These are phyloP conservation scores for Lactifluus rugatus DNA, from an alignment of 768 basidiomycete species.

Conservation along the genomic window DNA sequence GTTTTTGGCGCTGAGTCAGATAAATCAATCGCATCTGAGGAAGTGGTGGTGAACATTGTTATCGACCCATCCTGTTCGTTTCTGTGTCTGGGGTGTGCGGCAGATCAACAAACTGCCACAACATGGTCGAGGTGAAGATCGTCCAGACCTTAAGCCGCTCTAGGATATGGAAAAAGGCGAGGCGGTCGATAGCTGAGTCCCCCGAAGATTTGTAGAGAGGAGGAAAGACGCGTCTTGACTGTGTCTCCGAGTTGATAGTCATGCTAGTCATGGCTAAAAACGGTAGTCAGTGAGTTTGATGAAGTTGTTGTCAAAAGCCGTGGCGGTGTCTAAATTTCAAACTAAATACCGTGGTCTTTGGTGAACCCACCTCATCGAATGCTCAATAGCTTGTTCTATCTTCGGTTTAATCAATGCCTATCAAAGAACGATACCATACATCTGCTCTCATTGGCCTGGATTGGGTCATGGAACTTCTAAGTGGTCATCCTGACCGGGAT, in stretches of 20 bases:
- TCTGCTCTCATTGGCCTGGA: too few relatives aligned
- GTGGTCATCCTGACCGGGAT: too few relatives aligned
- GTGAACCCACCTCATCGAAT: too few relatives aligned
- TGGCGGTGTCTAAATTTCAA: too few relatives aligned
- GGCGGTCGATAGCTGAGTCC: slow-evolving; percentile 50
- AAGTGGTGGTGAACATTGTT: slow-evolving; percentile 43
- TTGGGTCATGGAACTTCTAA: too few relatives aligned
- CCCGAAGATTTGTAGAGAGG: slow-evolving; percentile 49
- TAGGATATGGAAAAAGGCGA: slow-evolving; percentile 85
- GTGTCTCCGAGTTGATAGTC: neutral
- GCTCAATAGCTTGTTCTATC: too few relatives aligned
- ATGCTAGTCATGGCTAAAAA: too few relatives aligned
- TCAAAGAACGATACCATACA: too few relatives aligned
- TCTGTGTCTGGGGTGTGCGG: slow-evolving; percentile 61
- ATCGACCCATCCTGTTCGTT: slow-evolving; percentile 91
- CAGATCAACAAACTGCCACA: neutral
- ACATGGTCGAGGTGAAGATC: neutral
- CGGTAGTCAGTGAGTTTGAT: too few relatives aligned
- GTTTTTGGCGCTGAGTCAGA: neutral
- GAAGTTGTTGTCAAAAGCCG: too few relatives aligned
- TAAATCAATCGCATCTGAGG: neutral
- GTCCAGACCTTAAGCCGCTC: slow-evolving; percentile 72
- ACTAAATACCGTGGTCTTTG: too few relatives aligned
- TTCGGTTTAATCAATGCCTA: too few relatives aligned
- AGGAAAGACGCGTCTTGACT: slow-evolving; percentile 40